Evolutionary conservation across 371 early-diverging fungal genomes (phyloP), one percentile per base, ranked within the genome.

Genomic region (Syncephalis fuscata): DNA sequence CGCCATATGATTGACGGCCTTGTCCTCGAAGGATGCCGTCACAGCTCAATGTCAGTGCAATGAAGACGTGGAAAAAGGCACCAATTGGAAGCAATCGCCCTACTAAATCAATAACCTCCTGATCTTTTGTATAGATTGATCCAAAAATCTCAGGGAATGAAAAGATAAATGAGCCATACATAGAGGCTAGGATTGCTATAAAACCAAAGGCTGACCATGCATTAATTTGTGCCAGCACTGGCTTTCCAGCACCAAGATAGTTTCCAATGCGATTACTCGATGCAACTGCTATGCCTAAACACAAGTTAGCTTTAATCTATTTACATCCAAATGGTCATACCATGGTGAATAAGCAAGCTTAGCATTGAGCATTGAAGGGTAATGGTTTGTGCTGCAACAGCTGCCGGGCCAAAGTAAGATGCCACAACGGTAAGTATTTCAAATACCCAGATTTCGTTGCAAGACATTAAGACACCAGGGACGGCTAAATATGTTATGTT

Each of bases 371-470:
- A 73, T 32, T 78, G 82, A 40, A 92, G 59, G 17, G 82, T 66
- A 24, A 89, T 74, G 19, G 82, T 76, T 56, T 92, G 90, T 9
- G 88, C 88, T 0, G 92, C 90, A 15, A 92, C 66, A 40, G 75
- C 71, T 1, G 65, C 57, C 3, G 78, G 80, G 24, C 89, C 83
- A 5, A 92, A 61, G 50, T 79, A 78, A 38, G 78, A 76, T 1
- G 88, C 84, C 0, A 74, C 76, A 42, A 91, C 59, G 0, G 86
- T 85, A 10, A 82, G 69, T 21, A 83, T 56, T 54, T 89, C 80
- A 45, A 72, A 64, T 7, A 66, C 66, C 71, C 78, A 78, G 82
- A 82, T 79, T 59, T 83, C 84, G 4, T 78, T 76, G 59, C 80
- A 76, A 19, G 75, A 59, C 82, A 83, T 80, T 44, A 74, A 39